These are phyloP conservation scores for Ascochyta viciae-villosae DNA, from an alignment of 2,329 filamentous ascomycete genomes.

Conservation along the genomic window DNA sequence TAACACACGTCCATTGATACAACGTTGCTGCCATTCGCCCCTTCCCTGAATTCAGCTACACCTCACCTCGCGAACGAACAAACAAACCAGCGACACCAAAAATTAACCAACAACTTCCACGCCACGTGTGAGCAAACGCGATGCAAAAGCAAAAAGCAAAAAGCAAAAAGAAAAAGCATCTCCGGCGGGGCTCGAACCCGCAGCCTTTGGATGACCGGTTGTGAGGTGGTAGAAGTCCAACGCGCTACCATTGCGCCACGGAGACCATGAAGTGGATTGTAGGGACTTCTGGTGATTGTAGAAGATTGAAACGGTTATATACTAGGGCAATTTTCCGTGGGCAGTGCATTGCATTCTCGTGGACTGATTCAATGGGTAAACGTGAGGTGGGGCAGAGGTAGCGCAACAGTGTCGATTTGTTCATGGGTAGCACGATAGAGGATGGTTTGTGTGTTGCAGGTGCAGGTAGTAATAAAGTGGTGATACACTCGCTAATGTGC, in stretches of 20 bases:
- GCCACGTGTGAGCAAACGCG: too few relatives aligned
- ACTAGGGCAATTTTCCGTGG: too few relatives aligned
- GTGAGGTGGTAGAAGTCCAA: constrained; percentile 38
- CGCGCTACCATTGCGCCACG: constrained; percentile 46
- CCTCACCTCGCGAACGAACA: too few relatives aligned
- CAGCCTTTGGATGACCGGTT: constrained; percentile 39
- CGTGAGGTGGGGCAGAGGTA: neutral
- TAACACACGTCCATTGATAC: too few relatives aligned
- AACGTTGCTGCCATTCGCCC: too few relatives aligned
- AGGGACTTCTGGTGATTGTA: constrained; percentile 23
- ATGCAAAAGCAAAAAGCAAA: too few relatives aligned
- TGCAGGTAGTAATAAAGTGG: neutral
- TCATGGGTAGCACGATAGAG: neutral
- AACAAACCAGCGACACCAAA: too few relatives aligned
- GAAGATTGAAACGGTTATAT: neutral
- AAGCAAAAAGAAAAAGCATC: constrained; percentile 31
- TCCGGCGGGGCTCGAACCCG: constrained; percentile 45
- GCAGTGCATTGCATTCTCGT: neutral
- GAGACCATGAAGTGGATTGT: constrained; percentile 33
- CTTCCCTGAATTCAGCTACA: too few relatives aligned
- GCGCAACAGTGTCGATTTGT: neutral
- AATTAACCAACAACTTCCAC: too few relatives aligned
- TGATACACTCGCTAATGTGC: neutral
- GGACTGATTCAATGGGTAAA: neutral
- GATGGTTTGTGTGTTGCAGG: neutral